phyloP scores from a whole-genome alignment of 208 protist genomes.

The Crithidia sp. region DNA sequence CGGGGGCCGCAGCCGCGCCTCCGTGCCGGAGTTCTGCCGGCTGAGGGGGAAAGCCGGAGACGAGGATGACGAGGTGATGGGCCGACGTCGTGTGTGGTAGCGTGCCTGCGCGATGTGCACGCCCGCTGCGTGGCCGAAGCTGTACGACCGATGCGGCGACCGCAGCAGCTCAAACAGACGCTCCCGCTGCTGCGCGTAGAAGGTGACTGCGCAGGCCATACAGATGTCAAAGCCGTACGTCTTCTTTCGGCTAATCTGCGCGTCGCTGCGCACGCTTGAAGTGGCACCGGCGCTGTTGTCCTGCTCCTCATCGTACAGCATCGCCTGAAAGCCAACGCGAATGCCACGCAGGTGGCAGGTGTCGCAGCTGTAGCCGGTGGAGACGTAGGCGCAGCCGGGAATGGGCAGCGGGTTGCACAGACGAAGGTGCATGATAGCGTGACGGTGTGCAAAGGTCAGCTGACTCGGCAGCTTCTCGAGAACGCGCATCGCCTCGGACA shows the following conservation, averaged over 20 bases:
- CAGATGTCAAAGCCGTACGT: conserved; percentile 74
- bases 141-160: conserved; percentile 32
- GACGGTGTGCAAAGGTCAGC: conserved; percentile 52
- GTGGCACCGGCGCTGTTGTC: background rate
- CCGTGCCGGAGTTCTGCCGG: conserved; percentile 2
- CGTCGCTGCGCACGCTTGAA: conserved; percentile 44
- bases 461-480: conserved; percentile 35
- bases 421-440: conserved; percentile 49
- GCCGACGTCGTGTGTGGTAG: conserved; percentile 8
- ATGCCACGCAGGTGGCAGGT: conserved; percentile 53
- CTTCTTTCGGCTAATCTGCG: conserved; percentile 34
- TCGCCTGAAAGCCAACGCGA: conserved; percentile 53
- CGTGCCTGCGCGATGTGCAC: conserved; percentile 34
- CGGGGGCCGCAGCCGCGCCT: background rate
- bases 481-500: conserved; percentile 29
- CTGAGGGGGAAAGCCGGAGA: conserved; percentile 3
- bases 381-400: conserved; percentile 40
- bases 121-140: conserved; percentile 36
- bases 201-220: conserved; percentile 64
- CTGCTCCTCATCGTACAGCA: conserved; percentile 60
- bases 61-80: conserved; percentile 1
- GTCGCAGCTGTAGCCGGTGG: conserved; percentile 51
- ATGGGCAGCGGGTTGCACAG: conserved; percentile 62
- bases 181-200: conserved; percentile 39
- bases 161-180: conserved; percentile 26